A percentile compares a stretch with the other conserved stretches of the same genome.
Conservation (phyloP, 495 filamentous ascomycete genomes). For the Podospora tetraspora region DNA sequence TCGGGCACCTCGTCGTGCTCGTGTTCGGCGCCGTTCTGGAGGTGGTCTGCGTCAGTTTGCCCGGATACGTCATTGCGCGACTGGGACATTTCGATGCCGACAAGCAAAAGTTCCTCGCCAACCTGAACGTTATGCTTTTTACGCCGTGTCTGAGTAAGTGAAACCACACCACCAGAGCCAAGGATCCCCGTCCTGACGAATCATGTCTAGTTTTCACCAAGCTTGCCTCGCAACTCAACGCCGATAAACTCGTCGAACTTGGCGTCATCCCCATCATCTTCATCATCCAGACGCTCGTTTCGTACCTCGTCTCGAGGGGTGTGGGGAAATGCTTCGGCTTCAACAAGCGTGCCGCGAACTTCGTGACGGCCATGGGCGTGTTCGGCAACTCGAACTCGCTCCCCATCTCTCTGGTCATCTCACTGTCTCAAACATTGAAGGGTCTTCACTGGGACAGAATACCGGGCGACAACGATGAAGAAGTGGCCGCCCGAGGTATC, state of each 20-base stretch:
- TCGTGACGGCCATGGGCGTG: slow-evolving; percentile 94
- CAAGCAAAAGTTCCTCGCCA: slow-evolving; percentile 90
- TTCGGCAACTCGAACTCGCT: slow-evolving; percentile 99
- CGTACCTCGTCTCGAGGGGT: slow-evolving; percentile 64
- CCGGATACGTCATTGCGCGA: slow-evolving; percentile 88
- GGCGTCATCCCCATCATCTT: slow-evolving; percentile 94
- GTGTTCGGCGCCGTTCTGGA: slow-evolving; percentile 96
- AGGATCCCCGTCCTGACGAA: slow-evolving; percentile 3
- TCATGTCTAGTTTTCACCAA: slow-evolving; percentile 81
- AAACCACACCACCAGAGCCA: neutral
- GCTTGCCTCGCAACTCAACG: slow-evolving; percentile 88
- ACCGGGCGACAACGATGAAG: slow-evolving; percentile 86
- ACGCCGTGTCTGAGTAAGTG: slow-evolving; percentile 90
- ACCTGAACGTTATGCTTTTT: slow-evolving; percentile 89
- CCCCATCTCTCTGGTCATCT: slow-evolving; percentile 92
- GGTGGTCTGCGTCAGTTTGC: slow-evolving; percentile 89
- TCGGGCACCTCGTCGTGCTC: slow-evolving; percentile 72
- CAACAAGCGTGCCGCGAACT: slow-evolving; percentile 78
- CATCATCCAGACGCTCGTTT: slow-evolving; percentile 75
- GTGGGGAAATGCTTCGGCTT: slow-evolving; percentile 74
- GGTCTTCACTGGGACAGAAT: slow-evolving; percentile 92
- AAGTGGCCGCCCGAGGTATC: slow-evolving; percentile 90
- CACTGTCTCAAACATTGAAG: slow-evolving; percentile 81
- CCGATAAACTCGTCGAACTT: slow-evolving; percentile 81
- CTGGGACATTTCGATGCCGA: slow-evolving; percentile 90